These are phyloP conservation scores for Albizia julibrissin DNA, from an alignment of 306 rosid genomes.

Conservation along the genomic window DNA sequence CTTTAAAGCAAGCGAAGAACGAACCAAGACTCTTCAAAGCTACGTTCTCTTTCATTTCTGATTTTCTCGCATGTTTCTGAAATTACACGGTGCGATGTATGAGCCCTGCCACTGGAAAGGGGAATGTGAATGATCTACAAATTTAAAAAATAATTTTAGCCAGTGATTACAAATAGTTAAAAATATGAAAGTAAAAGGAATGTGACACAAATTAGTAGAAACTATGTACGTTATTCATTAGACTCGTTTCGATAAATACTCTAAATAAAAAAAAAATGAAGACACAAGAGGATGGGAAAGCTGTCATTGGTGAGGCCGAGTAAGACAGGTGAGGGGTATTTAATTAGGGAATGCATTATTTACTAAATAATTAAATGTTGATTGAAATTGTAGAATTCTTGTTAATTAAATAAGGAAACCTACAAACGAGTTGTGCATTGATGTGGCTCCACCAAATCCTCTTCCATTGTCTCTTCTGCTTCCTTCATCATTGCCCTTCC, in stretches of 20 bases:
- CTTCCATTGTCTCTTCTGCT: constrained; percentile 93
- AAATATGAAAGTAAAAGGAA: too few species aligned
- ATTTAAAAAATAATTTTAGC: too few species aligned
- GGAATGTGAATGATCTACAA: too few species aligned
- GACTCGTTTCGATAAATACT: too few species aligned
- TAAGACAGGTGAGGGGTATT: not conserved
- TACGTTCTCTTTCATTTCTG: not conserved
- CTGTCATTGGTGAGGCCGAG: constrained; percentile 30
- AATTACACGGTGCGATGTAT: not conserved
- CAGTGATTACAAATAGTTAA: too few species aligned
- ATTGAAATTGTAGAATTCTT: constrained; percentile 32
- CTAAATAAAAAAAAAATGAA: too few species aligned
- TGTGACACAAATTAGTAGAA: too few species aligned
- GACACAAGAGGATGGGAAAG: constrained; percentile 36
- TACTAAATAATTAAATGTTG: constrained; percentile 6
- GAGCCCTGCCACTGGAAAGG: too few species aligned
- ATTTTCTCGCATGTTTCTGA: constrained; percentile 1
- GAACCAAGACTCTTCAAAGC: not conserved
- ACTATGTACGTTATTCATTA: too few species aligned
- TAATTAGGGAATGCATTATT: constrained; percentile 9
- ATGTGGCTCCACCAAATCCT: constrained; percentile 96
- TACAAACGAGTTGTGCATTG: constrained; percentile 73
- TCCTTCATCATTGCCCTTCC: constrained; percentile 82
- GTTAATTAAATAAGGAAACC: constrained; percentile 43
- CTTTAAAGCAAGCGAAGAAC: constrained; percentile 4